Base-by-base conservation (phyloP, 2,329 filamentous ascomycete genomes). In the Pseudonectria foliicola region DNA sequence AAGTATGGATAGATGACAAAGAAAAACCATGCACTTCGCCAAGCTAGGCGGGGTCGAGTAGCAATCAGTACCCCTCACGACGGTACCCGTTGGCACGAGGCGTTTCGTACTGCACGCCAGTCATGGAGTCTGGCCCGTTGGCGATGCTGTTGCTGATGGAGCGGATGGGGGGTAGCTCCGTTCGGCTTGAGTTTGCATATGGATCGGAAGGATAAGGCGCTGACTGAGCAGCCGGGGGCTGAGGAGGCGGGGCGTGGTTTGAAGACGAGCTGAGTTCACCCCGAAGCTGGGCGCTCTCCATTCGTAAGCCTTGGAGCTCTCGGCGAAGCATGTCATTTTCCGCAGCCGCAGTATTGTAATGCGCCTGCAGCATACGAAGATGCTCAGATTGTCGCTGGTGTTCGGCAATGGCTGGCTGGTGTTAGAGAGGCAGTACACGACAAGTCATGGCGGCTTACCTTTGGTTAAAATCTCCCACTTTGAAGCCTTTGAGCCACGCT, bases 401-500 rank as follows among this genome's bases (percentile, higher is more conserved):
- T 47, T 81, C 76, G 14, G 70, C 64, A 38, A 81, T 81, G 13
- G 77, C 77, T 80, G 42, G 24, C n/a, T 16, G 2, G 11, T 10
- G 35, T 48, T 40, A 52, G 49, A 21, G 12, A 6, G 14, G n/a
- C 15, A 12, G 3, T 18, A 39, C 12, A 10, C 6, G 18, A 25
- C 13, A n/a, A 27, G 6, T 25, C 1, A n/a, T 13, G 23, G 23
- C 10, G 6, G 56, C 71, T 43, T 64, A 89, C 85, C 83, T 68
- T 90, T 90, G 3, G 83, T 88, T 12, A 93, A 57, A 31, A 90
- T 88, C 50, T 93, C 85, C 85, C 85, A 93, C 50, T 93, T 93
- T 47, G 84, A 89, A 0, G 85, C 85, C 57, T 92, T 93, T 15
- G 82, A 82, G 2, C 85, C 85, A 12, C 85, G 77, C 50, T 86